Percentiles rank a stretch among this genome's conserved stretches.
Evolutionary conservation across 495 filamentous ascomycete species (phyloP).

Genomic region (Hypoxylon fragiforme): DNA sequence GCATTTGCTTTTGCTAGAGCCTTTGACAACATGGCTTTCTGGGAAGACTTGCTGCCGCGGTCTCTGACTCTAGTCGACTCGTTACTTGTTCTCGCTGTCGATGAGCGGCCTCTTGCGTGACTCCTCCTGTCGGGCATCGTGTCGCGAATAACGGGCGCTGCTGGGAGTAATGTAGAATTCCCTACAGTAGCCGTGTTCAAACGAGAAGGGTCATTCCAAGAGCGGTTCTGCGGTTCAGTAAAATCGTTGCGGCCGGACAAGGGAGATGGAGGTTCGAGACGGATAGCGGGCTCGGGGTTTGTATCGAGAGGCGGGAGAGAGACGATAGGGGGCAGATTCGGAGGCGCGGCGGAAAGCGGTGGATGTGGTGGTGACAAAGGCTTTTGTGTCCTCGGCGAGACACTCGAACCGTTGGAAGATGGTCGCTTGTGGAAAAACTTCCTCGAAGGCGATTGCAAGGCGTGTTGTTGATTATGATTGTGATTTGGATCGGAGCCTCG

Average conservation of each 20-base stretch:
- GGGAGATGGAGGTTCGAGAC: slow-evolving; percentile 10
- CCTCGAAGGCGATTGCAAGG: slow-evolving; percentile 31
- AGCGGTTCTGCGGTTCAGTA: slow-evolving; percentile 23
- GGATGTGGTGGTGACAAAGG: slow-evolving; percentile 37
- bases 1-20: slow-evolving; percentile 94
- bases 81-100: slow-evolving; percentile 45
- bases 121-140: slow-evolving; percentile 39
- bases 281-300: slow-evolving; percentile 24
- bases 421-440: slow-evolving; percentile 28
- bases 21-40: slow-evolving; percentile 95
- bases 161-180: slow-evolving; percentile 26
- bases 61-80: slow-evolving; percentile 42
- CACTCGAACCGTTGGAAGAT: slow-evolving; percentile 22
- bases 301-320: slow-evolving; percentile 33
- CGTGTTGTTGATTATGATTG: slow-evolving; percentile 18
- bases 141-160: slow-evolving; percentile 31
- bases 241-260: slow-evolving; percentile 25
- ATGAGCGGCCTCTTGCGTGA: slow-evolving; percentile 55
- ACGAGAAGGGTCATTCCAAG: slow-evolving; percentile 25
- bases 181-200: slow-evolving; percentile 14
- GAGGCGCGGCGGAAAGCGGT: slow-evolving; percentile 40
- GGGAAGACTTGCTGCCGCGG: slow-evolving; percentile 57
- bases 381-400: slow-evolving; percentile 24
- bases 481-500: slow-evolving; percentile 56
- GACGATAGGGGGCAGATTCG: slow-evolving; percentile 35